Evolutionary conservation across 2,329 filamentous ascomycete species (phyloP).

Genomic region (Colletotrichum nymphaeae): DNA sequence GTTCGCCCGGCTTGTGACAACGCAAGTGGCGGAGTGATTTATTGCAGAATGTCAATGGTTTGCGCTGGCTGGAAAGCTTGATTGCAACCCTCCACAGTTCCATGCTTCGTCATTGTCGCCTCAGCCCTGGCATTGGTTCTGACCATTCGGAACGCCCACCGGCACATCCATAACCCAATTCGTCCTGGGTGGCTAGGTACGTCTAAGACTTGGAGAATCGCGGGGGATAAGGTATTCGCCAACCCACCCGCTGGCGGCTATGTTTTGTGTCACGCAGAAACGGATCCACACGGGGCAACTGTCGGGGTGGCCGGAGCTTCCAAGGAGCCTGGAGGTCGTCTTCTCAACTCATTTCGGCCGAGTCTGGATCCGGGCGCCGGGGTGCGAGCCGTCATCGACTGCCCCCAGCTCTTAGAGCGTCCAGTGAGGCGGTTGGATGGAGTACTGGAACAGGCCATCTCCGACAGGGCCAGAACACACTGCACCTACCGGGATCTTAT

Average conservation of each 20-base stretch:
- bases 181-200: background rate
- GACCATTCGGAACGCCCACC: background rate
- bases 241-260: background rate
- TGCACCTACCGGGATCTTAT: background rate
- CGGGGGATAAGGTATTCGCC: background rate
- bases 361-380: background rate
- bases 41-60: slow-evolving; percentile 19
- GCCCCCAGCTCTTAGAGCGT: background rate
- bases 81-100: slow-evolving; percentile 5
- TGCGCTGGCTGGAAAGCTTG: background rate
- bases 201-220: background rate
- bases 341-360: background rate
- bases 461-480: background rate
- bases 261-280: background rate
- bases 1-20: slow-evolving; percentile 28
- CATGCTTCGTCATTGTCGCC: slow-evolving; percentile 6
- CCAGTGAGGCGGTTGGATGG: too few species aligned
- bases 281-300: background rate
- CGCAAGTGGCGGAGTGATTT: slow-evolving; percentile 29
- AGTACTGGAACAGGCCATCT: too few species aligned
- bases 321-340: background rate
- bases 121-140: background rate
- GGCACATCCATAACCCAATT: background rate
- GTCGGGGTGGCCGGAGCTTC: background rate
- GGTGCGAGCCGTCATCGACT: background rate